A percentile compares a stretch with the other conserved stretches of the same genome.
phyloP scores from a whole-genome alignment of 495 filamentous ascomycete genomes.

The Pyrenopolyporus hunteri region DNA sequence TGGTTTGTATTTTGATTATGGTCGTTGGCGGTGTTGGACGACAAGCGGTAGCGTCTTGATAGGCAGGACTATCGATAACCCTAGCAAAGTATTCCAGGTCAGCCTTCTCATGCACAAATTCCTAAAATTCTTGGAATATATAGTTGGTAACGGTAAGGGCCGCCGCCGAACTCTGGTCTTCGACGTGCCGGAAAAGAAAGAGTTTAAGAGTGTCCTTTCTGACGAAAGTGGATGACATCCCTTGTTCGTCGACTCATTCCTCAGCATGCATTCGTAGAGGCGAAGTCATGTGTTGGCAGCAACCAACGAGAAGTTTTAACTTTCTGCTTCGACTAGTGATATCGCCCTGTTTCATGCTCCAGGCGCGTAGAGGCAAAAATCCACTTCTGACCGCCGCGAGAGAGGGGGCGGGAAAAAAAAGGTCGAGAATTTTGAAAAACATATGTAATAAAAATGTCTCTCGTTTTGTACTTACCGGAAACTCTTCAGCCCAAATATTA shows the following conservation, averaged over 20 bases:
- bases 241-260: not conserved
- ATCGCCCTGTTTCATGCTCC: conserved; percentile 16
- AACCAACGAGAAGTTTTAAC: conserved; percentile 14
- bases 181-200: no score
- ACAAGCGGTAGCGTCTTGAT: not conserved
- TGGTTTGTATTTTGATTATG: not conserved
- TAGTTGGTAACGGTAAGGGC: no score
- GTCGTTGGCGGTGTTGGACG: not conserved
- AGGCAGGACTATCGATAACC: conserved; percentile 7
- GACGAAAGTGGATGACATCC: not conserved
- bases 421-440: conserved; percentile 2
- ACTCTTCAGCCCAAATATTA: conserved; percentile 22
- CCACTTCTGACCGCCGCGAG: conserved; percentile 1
- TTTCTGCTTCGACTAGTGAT: conserved; percentile 10
- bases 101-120: conserved; percentile 10
- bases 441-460: conserved; percentile 27
- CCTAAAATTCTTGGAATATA: not conserved
- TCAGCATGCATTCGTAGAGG: not conserved
- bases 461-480: conserved; percentile 30
- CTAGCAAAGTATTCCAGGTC: conserved; percentile 10
- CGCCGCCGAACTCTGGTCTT: no score
- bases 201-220: no score
- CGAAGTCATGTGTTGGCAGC: not conserved
- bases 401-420: conserved; percentile 30
- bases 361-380: conserved; percentile 25